Conservation (phyloP, 2,329 filamentous ascomycete species). For the Cladobotryum protrusum region DNA sequence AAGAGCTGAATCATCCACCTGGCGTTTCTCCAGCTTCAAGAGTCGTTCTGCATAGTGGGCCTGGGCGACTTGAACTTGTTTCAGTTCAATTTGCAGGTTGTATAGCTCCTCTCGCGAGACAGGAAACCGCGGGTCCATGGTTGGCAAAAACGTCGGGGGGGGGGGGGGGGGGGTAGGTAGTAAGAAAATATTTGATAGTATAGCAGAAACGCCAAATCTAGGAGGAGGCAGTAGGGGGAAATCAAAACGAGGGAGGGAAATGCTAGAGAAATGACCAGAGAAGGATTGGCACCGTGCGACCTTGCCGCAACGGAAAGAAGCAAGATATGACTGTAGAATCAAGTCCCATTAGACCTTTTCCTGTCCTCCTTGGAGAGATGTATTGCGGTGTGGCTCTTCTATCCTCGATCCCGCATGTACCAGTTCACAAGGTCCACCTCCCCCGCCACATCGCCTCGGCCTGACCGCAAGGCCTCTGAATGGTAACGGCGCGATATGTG, state of each 20-base stretch:
- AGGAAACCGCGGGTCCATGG: slow-evolving; percentile 58
- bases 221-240: too few species aligned
- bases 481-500: slow-evolving; percentile 9
- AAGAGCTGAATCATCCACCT: slow-evolving; percentile 59
- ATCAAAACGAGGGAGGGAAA: too few species aligned
- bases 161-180: too few species aligned
- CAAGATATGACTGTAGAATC: neutral
- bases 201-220: neutral
- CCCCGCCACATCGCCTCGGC: slow-evolving; percentile 40
- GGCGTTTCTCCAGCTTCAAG: slow-evolving; percentile 56
- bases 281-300: neutral
- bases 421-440: slow-evolving; percentile 35
- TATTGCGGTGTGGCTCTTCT: slow-evolving; percentile 14
- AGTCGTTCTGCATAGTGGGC: slow-evolving; percentile 57
- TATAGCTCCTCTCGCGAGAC: slow-evolving; percentile 59
- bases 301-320: neutral
- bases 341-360: slow-evolving; percentile 6
- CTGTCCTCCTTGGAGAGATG: neutral
- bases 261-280: neutral
- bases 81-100: slow-evolving; percentile 64
- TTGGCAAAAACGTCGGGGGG: neutral
- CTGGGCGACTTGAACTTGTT: slow-evolving; percentile 59
- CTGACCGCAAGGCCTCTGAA: slow-evolving; percentile 26
- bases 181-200: neutral
- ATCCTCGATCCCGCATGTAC: slow-evolving; percentile 28